phyloP scores from a whole-genome alignment of 2,329 filamentous ascomycete species.

The Exophiala sp. region DNA sequence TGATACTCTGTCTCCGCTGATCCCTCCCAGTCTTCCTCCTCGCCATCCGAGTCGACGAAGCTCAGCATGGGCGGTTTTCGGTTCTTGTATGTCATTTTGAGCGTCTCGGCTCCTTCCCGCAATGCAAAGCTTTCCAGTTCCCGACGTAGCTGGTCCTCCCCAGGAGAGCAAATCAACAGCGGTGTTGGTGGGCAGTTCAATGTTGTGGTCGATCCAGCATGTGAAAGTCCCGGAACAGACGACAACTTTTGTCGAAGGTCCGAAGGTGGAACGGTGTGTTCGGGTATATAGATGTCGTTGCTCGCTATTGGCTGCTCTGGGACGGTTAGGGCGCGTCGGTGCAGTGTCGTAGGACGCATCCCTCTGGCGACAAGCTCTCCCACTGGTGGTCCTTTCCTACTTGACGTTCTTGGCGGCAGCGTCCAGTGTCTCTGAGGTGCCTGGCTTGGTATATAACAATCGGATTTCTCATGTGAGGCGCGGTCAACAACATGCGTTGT shows the following conservation, averaged over 20 bases:
- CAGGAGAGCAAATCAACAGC: slow-evolving; percentile 10
- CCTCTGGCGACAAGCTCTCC: background rate
- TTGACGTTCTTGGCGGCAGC: slow-evolving; percentile 13
- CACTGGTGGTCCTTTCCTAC: background rate
- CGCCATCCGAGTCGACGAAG: slow-evolving; percentile 11
- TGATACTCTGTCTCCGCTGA: background rate
- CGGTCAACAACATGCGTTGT: too few species aligned
- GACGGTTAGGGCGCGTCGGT: too few species aligned
- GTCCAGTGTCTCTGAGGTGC: slow-evolving; percentile 1
- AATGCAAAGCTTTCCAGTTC: slow-evolving; percentile 22
- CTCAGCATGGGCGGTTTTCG: slow-evolving; percentile 8
- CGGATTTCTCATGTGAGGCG: background rate
- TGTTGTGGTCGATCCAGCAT: slow-evolving; percentile 10
- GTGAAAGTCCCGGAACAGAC: slow-evolving; percentile 10
- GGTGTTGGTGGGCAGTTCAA: slow-evolving; percentile 16
- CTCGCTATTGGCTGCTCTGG: background rate
- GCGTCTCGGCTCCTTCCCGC: slow-evolving; percentile 16
- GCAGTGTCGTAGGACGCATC: too few species aligned
- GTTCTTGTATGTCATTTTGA: slow-evolving; percentile 14
- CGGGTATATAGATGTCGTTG: background rate
- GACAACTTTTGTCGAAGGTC: slow-evolving; percentile 1
- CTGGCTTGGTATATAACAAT: slow-evolving; percentile 3
- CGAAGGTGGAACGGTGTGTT: background rate
- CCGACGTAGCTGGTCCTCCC: slow-evolving; percentile 22
- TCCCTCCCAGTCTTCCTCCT: background rate